These are phyloP conservation scores for Cymodocea nodosa DNA, from an alignment of 116 monocot species.

Conservation along the genomic window DNA sequence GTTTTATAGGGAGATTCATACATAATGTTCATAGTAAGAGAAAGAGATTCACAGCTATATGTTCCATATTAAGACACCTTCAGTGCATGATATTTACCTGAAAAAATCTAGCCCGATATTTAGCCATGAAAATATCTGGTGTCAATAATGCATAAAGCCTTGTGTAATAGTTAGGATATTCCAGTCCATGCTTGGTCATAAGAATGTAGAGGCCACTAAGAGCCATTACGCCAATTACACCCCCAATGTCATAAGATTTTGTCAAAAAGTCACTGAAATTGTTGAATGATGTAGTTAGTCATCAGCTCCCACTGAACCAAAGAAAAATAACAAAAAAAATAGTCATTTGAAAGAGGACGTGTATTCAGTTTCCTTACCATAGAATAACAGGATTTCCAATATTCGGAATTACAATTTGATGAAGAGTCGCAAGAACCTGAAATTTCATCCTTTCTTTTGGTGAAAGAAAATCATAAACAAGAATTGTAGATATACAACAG, in stretches of 20 bases:
- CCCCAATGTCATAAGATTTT: constrained; percentile 89
- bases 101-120: constrained; percentile 75
- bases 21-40: no score
- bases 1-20: no score
- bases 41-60: no score
- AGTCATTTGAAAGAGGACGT: not conserved
- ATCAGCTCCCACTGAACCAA: not conserved
- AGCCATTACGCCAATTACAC: constrained; percentile 91
- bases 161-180: constrained; percentile 86
- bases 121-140: constrained; percentile 79
- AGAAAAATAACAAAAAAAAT: not conserved
- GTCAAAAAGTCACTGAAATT: constrained; percentile 88
- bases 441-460: constrained; percentile 1
- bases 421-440: constrained; percentile 78
- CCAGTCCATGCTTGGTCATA: constrained; percentile 83
- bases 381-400: constrained; percentile 73
- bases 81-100: constrained; percentile 39
- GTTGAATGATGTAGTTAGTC: not conserved
- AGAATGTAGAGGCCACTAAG: constrained; percentile 91
- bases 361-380: constrained; percentile 33
- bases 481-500: not conserved
- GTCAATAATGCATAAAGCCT: constrained; percentile 81
- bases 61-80: not conserved
- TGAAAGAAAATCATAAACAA: not conserved
- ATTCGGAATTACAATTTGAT: constrained; percentile 69